phyloP scores from a whole-genome alignment of 2,329 filamentous ascomycete species.

The Huntiella decipiens region DNA sequence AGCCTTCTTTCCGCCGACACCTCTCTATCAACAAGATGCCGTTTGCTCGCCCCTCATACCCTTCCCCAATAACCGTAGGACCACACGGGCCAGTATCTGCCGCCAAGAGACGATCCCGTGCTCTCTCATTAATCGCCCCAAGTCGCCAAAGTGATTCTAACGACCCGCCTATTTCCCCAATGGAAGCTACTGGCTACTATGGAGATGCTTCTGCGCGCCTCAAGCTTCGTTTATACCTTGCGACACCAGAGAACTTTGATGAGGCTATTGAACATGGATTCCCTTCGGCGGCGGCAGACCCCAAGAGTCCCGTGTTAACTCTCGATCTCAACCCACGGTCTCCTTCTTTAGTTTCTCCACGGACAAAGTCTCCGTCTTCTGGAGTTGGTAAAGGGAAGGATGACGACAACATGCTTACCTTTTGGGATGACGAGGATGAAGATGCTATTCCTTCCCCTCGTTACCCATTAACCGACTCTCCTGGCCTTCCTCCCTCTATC shows the following conservation, averaged over 20 bases:
- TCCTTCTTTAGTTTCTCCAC: slow-evolving; percentile 5
- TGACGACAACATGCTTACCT: not conserved
- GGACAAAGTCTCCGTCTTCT: slow-evolving; percentile 15
- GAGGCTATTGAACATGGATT: slow-evolving; percentile 91
- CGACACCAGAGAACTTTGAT: slow-evolving; percentile 86
- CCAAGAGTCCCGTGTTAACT: slow-evolving; percentile 13
- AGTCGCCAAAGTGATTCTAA: slow-evolving; percentile 4
- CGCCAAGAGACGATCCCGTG: slow-evolving; percentile 32
- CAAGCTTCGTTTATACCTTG: slow-evolving; percentile 70
- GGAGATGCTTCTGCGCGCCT: slow-evolving; percentile 75
- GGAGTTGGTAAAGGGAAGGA: too few species aligned
- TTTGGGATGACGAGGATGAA: slow-evolving; percentile 22
- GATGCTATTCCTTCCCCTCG: slow-evolving; percentile 30
- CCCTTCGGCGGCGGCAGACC: slow-evolving; percentile 31
- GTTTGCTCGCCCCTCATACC: slow-evolving; percentile 33
- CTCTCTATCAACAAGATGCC: slow-evolving; percentile 52
- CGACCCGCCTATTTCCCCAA: slow-evolving; percentile 17
- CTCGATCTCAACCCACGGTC: slow-evolving; percentile 2
- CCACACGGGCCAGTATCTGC: slow-evolving; percentile 18
- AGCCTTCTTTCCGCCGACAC: slow-evolving; percentile 48
- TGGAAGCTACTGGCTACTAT: slow-evolving; percentile 68
- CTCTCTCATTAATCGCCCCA: slow-evolving; percentile 31
- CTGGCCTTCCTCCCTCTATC: not conserved
- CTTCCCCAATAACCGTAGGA: slow-evolving; percentile 15
- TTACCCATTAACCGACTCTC: not conserved